Evolutionary conservation across 257 asterid species (phyloP).

Genomic region (Solanum piurae): DNA sequence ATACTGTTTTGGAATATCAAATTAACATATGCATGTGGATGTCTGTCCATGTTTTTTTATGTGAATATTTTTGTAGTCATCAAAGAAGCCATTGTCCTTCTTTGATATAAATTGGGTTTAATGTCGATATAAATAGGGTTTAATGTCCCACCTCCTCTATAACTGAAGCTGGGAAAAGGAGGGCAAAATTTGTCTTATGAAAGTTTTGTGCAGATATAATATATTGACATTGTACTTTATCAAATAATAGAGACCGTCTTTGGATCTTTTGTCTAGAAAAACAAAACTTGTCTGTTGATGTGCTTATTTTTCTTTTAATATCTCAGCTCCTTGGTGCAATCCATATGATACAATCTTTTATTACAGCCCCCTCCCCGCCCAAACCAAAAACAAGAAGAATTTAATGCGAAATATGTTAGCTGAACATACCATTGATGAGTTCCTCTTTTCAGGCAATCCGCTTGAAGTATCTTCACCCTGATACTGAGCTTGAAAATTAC

Average conservation of each 20-base stretch:
- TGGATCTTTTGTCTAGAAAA: neutral
- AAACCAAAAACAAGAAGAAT: neutral
- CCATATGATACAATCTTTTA: neutral
- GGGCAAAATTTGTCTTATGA: neutral
- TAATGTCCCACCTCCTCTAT: neutral
- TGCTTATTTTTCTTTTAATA: neutral
- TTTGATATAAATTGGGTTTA: neutral
- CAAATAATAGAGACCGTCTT: neutral
- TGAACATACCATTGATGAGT: neutral
- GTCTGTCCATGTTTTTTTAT: neutral
- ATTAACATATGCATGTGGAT: neutral
- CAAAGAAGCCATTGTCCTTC: neutral
- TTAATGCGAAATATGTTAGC: neutral
- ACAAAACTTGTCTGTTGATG: neutral
- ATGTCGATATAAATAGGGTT: neutral
- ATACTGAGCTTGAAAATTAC: conserved; percentile 75
- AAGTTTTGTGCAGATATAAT: neutral
- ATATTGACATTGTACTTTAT: neutral
- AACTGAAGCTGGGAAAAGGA: neutral
- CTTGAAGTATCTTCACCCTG: conserved; percentile 77
- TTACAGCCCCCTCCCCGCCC: neutral
- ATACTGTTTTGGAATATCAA: neutral
- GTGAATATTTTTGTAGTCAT: neutral
- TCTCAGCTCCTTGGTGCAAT: neutral
- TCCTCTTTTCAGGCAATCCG: conserved; percentile 61